Conservation (phyloP, 2,329 filamentous ascomycete genomes). For the Aspergillus caelatus region DNA sequence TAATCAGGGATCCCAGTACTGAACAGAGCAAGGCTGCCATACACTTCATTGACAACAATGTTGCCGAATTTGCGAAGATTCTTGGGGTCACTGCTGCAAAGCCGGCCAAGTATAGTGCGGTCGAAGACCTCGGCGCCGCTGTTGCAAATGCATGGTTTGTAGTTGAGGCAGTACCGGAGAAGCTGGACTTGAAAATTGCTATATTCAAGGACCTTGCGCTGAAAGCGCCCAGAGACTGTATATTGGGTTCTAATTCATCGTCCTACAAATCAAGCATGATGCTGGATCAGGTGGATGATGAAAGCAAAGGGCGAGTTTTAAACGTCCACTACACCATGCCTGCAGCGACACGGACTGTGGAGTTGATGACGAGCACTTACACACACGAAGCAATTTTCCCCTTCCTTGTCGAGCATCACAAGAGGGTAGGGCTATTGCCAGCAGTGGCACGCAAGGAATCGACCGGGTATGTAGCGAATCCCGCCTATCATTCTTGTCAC, state of each 20-base stretch:
- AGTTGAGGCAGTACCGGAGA: conserved; percentile 58
- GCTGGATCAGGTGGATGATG: conserved; percentile 45
- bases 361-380: conserved; percentile 57
- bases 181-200: conserved; percentile 51
- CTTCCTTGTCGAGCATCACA: conserved; percentile 30
- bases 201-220: conserved; percentile 52
- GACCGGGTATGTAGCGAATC: no score
- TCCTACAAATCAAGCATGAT: conserved; percentile 57
- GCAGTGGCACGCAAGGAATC: no score
- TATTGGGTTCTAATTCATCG: conserved; percentile 57
- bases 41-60: conserved; percentile 39
- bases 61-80: conserved; percentile 32
- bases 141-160: conserved; percentile 55
- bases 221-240: conserved; percentile 47
- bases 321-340: conserved; percentile 60
- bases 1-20: conserved; percentile 34
- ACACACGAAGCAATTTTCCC: conserved; percentile 50
- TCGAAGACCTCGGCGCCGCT: conserved; percentile 41
- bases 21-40: conserved; percentile 33
- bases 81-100: conserved; percentile 25
- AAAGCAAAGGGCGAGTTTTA: conserved; percentile 44
- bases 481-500: no score
- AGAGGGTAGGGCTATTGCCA: no score
- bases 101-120: conserved; percentile 36
- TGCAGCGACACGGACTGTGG: conserved; percentile 47